These are phyloP conservation scores for Solanum hybrid DNA, from an alignment of 305 asterid genomes.

Conservation along the genomic window DNA sequence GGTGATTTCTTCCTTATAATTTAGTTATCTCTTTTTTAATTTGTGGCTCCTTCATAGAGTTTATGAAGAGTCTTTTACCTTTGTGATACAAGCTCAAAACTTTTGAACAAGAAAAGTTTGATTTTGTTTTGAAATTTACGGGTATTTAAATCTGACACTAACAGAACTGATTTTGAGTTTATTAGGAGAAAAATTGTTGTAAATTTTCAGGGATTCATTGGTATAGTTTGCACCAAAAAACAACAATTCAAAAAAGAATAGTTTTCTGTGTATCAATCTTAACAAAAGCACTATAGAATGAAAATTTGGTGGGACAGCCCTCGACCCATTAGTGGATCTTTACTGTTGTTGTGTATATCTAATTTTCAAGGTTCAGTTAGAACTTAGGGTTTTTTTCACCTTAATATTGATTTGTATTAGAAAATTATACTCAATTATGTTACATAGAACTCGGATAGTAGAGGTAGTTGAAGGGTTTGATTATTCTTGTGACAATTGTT, in stretches of 20 bases:
- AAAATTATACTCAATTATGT: neutral
- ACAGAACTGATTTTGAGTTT: neutral
- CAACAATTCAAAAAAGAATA: too few relatives aligned
- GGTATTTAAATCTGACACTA: neutral
- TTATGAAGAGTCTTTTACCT: neutral
- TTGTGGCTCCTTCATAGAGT: neutral
- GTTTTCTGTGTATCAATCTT: neutral
- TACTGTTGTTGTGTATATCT: neutral
- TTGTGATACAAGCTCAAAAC: too few relatives aligned
- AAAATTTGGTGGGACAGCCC: neutral
- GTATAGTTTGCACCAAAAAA: neutral
- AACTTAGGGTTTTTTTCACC: too few relatives aligned
- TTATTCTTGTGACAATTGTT: too few relatives aligned
- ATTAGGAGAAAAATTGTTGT: neutral
- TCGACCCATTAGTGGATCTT: neutral
- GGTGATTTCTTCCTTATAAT: too few relatives aligned
- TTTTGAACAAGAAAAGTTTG: neutral
- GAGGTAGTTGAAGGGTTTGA: too few relatives aligned
- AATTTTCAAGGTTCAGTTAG: neutral
- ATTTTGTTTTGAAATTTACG: neutral
- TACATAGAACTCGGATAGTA: too few relatives aligned
- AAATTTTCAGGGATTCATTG: neutral
- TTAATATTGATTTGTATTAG: too few relatives aligned
- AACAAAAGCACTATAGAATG: neutral
- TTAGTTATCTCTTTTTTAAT: neutral